Conservation (phyloP, 2,329 filamentous ascomycete genomes). For the Ustulina deusta region DNA sequence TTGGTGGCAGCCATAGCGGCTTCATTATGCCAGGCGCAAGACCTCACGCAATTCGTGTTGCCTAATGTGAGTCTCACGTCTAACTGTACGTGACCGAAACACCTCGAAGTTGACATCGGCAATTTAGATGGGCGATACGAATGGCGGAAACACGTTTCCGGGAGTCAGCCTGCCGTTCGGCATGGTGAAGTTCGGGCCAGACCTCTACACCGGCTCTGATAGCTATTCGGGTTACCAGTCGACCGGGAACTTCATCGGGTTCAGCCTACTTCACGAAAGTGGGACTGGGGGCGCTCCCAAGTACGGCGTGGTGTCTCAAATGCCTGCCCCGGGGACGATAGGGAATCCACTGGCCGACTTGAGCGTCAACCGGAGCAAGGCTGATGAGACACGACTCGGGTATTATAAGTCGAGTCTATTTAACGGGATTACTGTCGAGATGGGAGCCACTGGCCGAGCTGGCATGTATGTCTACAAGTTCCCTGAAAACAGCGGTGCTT, state of each 20-base stretch:
- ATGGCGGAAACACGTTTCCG: slow-evolving; percentile 63
- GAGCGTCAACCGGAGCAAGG: slow-evolving; percentile 64
- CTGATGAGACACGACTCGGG: slow-evolving; percentile 68
- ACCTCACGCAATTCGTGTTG: slow-evolving; percentile 34
- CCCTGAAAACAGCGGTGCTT: slow-evolving; percentile 54
- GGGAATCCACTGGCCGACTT: slow-evolving; percentile 67
- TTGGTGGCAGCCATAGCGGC: neutral
- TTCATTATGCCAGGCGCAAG: slow-evolving; percentile 24
- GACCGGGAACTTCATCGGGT: slow-evolving; percentile 67
- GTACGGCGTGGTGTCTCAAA: slow-evolving; percentile 73
- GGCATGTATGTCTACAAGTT: slow-evolving; percentile 73
- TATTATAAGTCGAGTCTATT: slow-evolving; percentile 69
- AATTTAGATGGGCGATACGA: slow-evolving; percentile 58
- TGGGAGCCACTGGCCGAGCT: slow-evolving; percentile 67
- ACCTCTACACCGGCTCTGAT: slow-evolving; percentile 62
- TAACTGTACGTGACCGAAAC: neutral
- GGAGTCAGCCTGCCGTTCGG: slow-evolving; percentile 62
- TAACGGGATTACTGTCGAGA: slow-evolving; percentile 67
- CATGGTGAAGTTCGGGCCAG: slow-evolving; percentile 63
- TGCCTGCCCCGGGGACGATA: slow-evolving; percentile 64
- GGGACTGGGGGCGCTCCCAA: slow-evolving; percentile 77
- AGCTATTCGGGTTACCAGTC: slow-evolving; percentile 66
- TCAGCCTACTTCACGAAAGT: slow-evolving; percentile 74
- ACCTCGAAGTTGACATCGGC: slow-evolving; percentile 1
- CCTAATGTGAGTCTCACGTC: slow-evolving; percentile 30